Evolutionary conservation across 345 rosid species (phyloP).

Genomic region (Melaleuca quinquenervia): DNA sequence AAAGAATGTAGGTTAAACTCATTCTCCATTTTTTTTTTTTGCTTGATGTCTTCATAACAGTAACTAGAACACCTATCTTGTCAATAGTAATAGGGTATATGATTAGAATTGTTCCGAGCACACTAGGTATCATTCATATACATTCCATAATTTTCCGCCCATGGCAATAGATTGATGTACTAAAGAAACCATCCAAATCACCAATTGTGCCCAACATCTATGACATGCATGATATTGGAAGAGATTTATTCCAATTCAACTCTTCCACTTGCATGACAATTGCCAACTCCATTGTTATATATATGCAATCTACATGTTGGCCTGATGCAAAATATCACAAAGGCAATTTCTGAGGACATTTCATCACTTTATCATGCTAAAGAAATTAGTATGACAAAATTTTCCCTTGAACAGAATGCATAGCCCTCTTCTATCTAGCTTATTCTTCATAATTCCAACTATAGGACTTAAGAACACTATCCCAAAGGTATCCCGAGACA

Average conservation of each 20-base stretch:
- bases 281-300: not conserved
- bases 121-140: not conserved
- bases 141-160: not conserved
- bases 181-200: not conserved
- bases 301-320: not conserved
- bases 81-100: not conserved
- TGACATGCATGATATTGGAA: not conserved
- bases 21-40: not conserved
- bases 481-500: not conserved
- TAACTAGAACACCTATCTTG: not conserved
- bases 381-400: not conserved
- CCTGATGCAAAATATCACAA: not conserved
- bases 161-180: not conserved
- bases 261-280: not conserved
- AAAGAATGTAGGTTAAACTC: not conserved
- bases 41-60: not conserved
- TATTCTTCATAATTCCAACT: not conserved
- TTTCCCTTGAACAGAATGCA: not conserved
- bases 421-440: not conserved
- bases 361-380: not conserved
- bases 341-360: not conserved
- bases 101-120: not conserved
- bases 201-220: not conserved
- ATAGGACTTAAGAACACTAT: not conserved
- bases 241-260: not conserved